Conservation (phyloP, 768 basidiomycete genomes). For the Hygrophorus russula region DNA sequence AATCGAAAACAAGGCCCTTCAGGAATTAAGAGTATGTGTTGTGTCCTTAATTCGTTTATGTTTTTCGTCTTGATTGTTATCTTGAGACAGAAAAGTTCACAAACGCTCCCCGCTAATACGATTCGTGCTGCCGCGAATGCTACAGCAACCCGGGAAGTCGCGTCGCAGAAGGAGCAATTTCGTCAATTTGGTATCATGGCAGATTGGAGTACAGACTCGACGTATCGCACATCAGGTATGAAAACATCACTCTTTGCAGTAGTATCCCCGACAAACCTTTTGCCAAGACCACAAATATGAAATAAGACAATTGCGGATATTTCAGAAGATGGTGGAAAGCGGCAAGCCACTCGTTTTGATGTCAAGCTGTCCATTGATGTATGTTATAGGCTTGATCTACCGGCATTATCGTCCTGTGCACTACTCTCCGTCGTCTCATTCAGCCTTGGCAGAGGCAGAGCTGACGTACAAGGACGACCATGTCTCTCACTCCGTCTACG, state of each 20-base stretch:
- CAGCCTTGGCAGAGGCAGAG: conserved; percentile 93
- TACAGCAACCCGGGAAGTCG: conserved; percentile 66
- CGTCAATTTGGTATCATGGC: conserved; percentile 83
- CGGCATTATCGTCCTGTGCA: conserved; percentile 84
- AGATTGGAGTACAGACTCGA: conserved; percentile 62
- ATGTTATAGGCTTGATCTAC: conserved; percentile 61
- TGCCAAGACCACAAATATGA: conserved; percentile 73
- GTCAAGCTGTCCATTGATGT: background rate
- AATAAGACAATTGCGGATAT: conserved; percentile 76
- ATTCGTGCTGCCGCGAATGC: conserved; percentile 64
- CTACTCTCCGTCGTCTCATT: conserved; percentile 90
- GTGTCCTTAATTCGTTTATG: background rate
- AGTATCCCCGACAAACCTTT: background rate
- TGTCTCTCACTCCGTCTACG: conserved; percentile 79
- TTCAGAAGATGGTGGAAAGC: conserved; percentile 80
- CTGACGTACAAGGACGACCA: conserved; percentile 85
- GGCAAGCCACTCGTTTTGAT: conserved; percentile 27
- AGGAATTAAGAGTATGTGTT: conserved; percentile 52
- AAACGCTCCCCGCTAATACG: conserved; percentile 38
- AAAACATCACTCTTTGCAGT: conserved; percentile 1
- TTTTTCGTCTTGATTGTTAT: background rate
- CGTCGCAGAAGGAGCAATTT: conserved; percentile 71
- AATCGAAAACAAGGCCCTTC: conserved; percentile 88
- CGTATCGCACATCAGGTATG: conserved; percentile 81
- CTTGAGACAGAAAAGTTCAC: conserved; percentile 38